phyloP scores from a whole-genome alignment of 768 basidiomycete species.

The Pleurotus pulmonarius region DNA sequence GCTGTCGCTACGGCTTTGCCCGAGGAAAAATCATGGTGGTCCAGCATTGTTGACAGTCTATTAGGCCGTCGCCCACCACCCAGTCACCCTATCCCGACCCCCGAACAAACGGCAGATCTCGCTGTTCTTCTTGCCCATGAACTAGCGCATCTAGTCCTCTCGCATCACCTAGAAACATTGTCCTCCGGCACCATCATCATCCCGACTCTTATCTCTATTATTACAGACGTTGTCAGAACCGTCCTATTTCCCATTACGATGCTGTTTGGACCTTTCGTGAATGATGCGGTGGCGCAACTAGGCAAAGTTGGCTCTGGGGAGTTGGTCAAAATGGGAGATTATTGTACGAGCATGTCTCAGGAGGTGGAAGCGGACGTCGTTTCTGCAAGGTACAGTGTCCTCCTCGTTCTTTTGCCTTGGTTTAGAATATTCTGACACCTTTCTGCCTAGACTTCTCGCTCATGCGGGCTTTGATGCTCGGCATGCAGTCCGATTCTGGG shows the following conservation, averaged over 20 bases:
- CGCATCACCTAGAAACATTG: conserved; percentile 91
- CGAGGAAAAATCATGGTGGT: conserved; percentile 39
- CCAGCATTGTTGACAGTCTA: conserved; percentile 43
- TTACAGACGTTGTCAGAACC: conserved; percentile 72
- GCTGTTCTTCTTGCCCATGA: conserved; percentile 93
- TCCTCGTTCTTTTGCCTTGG: conserved; percentile 1
- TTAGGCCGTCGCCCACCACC: conserved; percentile 26
- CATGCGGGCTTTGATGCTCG: conserved; percentile 90
- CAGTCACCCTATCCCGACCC: conserved; percentile 55
- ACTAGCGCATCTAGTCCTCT: conserved; percentile 84
- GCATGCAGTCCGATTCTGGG: conserved; percentile 81
- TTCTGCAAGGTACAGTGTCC: conserved; percentile 61
- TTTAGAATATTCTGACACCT: conserved; percentile 5
- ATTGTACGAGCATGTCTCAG: conserved; percentile 77
- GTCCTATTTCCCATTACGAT: conserved; percentile 86
- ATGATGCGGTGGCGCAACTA: conserved; percentile 84
- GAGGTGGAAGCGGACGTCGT: conserved; percentile 94
- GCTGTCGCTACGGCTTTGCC: conserved; percentile 13
- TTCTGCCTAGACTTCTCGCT: conserved; percentile 68
- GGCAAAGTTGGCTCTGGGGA: conserved; percentile 77
- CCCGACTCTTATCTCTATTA: conserved; percentile 74
- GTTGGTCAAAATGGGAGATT: conserved; percentile 64
- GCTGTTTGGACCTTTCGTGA: conserved; percentile 92
- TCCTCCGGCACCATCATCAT: conserved; percentile 80
- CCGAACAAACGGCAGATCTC: conserved; percentile 82